Evolutionary conservation across 306 rosid genomes (phyloP), one percentile per base, ranked within the genome.

Genomic region (Trifolium repens): DNA sequence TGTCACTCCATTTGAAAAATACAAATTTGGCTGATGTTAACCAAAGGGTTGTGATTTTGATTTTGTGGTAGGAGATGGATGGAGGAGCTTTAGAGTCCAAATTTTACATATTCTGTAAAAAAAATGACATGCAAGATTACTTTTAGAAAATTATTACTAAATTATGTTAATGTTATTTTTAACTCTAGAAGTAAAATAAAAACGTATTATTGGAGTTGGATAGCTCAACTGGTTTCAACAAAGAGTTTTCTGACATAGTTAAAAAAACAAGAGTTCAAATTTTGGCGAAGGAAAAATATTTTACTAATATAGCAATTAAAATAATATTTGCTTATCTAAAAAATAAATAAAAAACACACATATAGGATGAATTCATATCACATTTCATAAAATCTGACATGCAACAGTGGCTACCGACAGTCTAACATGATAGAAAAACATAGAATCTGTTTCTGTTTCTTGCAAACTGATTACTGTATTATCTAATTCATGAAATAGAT

Each of bases 81-180:
- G n/a, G 52, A 5, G 34, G 5, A 4, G 5, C 5, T 30, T 46
- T 11, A 46, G 52, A 46, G 6, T 54, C 26, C 63, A 57, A 57
- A 73, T 55, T 61, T 43, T 44, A 34, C 61, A 37, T 43, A 14
- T 27, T 40, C 9, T 40, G 44, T 40, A 8, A 8, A 7, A 40
- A 7, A 24, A 49, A 50, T 74, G 50, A 71, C 75, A 68, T 83
- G 64, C 40, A 72, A 49, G 8, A 49, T 66, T 34, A 71, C 75
- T 55, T 49, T 32, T 30, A 61, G 1, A 74, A 58, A 57, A 65
- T 43, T n/a, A 39, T 35, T 72, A 11, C 9, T 49, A 60, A 57
- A 63, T 50, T 63, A 54, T 52, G 71, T 34, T 27, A 59, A 59
- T 59, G 8, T 27, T 27, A 59, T 27, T 59, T 3, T 27, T 27